A percentile compares a stretch with the other conserved stretches of the same genome.
phyloP scores from a whole-genome alignment of 768 basidiomycete genomes.

The Termitomyces sp. region DNA sequence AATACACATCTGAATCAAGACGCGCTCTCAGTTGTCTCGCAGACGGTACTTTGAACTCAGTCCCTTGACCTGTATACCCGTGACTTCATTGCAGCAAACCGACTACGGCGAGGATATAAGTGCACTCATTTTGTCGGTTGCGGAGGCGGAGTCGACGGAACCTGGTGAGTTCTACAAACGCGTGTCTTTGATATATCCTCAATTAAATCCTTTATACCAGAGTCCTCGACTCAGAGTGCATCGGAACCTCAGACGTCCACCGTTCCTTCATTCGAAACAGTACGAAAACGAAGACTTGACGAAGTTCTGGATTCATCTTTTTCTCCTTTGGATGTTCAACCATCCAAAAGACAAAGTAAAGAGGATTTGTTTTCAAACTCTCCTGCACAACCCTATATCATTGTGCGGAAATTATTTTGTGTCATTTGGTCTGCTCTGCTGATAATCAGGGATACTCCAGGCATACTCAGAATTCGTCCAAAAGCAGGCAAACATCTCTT shows the following conservation, averaged over 20 bases:
- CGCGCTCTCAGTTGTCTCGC: not conserved
- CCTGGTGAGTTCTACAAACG: not conserved
- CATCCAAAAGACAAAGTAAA: slow-evolving; percentile 4
- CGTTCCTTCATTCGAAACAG: slow-evolving; percentile 13
- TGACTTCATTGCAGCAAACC: slow-evolving; percentile 3
- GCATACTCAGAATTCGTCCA: slow-evolving; percentile 10
- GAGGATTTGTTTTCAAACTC: not conserved
- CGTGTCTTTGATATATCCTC: not conserved
- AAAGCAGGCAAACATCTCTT: slow-evolving; percentile 18
- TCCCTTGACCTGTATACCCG: not conserved
- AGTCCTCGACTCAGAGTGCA: not conserved
- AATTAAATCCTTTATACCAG: not conserved
- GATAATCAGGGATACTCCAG: slow-evolving; percentile 4
- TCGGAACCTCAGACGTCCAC: slow-evolving; percentile 17
- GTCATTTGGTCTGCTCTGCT: not conserved
- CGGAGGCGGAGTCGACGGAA: not conserved
- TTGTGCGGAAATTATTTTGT: slow-evolving; percentile 10
- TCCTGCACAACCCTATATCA: slow-evolving; percentile 11
- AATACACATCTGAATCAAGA: not conserved
- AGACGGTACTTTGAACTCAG: not conserved
- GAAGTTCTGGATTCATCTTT: not conserved
- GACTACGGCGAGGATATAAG: slow-evolving; percentile 9
- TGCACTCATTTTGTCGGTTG: not conserved
- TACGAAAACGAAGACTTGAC: slow-evolving; percentile 25
- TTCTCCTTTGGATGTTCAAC: not conserved